phyloP scores from a whole-genome alignment of 108 stramenopile genomes.

The Conticribra guillardii region DNA sequence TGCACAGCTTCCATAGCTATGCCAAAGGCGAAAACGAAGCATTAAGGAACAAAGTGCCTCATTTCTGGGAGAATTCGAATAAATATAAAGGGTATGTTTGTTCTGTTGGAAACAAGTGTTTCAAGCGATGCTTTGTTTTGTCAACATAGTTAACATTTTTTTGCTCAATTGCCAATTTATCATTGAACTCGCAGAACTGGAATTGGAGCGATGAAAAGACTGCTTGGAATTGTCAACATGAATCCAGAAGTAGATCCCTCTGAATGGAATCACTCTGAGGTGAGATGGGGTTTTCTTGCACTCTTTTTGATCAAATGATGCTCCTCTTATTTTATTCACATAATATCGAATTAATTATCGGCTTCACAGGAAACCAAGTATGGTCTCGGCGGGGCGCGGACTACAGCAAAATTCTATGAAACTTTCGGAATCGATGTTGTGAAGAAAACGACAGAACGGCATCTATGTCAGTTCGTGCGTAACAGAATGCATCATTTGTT shows the following conservation, averaged over 20 bases:
- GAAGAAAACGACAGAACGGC: conserved; percentile 45
- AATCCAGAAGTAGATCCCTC: conserved; percentile 48
- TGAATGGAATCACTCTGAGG: conserved; percentile 47
- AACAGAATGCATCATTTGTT: conserved; percentile 54
- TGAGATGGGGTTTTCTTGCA: too few relatives aligned
- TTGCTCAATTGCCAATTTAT: too few relatives aligned
- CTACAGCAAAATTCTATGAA: conserved; percentile 50
- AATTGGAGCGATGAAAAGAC: conserved; percentile 50
- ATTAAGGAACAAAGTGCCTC: conserved; percentile 42
- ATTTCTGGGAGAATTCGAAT: conserved; percentile 52
- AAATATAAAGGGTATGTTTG: conserved; percentile 28
- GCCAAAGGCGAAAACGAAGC: conserved; percentile 40
- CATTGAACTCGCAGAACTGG: conserved; percentile 33
- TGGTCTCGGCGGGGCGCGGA: conserved; percentile 53
- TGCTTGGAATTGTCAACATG: conserved; percentile 61
- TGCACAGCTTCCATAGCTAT: conserved; percentile 62
- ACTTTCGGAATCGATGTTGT: conserved; percentile 52
- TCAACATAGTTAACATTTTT: too few relatives aligned
- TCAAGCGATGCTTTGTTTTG: too few relatives aligned
- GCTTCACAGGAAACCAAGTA: conserved; percentile 43
- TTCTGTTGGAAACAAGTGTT: background rate
- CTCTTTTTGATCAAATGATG: too few relatives aligned
- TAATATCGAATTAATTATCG: too few relatives aligned
- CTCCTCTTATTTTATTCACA: too few relatives aligned
- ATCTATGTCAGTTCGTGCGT: conserved; percentile 55